Conservation (phyloP, 2,329 filamentous ascomycete genomes). For the Fusarium fujikuroi region DNA sequence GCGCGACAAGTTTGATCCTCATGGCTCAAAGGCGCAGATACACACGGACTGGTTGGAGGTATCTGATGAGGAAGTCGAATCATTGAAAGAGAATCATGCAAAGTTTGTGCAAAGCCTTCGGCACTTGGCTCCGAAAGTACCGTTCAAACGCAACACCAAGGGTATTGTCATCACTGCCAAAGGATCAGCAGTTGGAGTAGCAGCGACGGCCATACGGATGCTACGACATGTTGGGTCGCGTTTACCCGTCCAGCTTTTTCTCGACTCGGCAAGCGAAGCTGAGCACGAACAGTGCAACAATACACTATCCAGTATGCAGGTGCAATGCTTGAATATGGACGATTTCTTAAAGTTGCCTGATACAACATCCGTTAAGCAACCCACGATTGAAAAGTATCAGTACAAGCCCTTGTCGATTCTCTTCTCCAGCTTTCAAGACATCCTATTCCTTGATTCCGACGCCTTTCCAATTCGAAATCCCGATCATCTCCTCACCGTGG, state of each 20-base stretch:
- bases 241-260: conserved; percentile 32
- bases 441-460: conserved; percentile 40
- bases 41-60: conserved; percentile 31
- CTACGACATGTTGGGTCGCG: conserved; percentile 35
- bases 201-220: conserved; percentile 38
- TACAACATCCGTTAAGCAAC: background rate
- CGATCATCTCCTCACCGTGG: conserved; percentile 27
- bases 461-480: conserved; percentile 38
- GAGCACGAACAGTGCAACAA: conserved; percentile 22
- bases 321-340: conserved; percentile 39
- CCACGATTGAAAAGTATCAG: conserved; percentile 31
- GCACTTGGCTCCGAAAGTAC: conserved; percentile 22
- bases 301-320: conserved; percentile 4
- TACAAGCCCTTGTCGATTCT: conserved; percentile 38
- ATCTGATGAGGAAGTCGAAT: conserved; percentile 12
- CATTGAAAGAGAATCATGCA: conserved; percentile 28
- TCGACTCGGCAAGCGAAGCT: conserved; percentile 31
- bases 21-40: background rate
- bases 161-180: conserved; percentile 39
- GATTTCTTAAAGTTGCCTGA: conserved; percentile 25
- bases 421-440: conserved; percentile 40
- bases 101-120: conserved; percentile 21
- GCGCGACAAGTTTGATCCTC: conserved; percentile 33
- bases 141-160: conserved; percentile 16
- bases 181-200: conserved; percentile 30